These are phyloP conservation scores for Fusarium coicis DNA, from an alignment of 2,329 filamentous ascomycete genomes.

Conservation along the genomic window DNA sequence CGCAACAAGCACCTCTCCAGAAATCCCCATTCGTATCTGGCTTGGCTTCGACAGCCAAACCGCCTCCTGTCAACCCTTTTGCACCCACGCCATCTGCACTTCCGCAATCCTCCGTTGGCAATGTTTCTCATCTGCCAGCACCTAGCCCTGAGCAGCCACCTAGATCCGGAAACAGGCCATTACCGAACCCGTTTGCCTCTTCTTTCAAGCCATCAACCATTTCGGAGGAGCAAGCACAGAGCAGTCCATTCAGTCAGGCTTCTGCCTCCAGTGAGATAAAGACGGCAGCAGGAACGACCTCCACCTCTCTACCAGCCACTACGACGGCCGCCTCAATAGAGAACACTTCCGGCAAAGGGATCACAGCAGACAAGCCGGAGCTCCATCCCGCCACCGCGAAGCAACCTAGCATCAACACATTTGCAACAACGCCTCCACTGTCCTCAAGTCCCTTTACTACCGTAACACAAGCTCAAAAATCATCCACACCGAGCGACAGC, in stretches of 20 bases:
- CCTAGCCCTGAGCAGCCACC: background rate
- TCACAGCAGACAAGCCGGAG: background rate
- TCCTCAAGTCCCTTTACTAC: constrained; percentile 16
- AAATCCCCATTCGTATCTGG: constrained; percentile 41
- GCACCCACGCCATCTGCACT: constrained; percentile 12
- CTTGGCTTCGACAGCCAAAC: background rate
- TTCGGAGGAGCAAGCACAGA: background rate
- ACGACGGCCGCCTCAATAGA: background rate
- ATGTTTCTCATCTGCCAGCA: constrained; percentile 6
- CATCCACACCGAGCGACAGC: background rate
- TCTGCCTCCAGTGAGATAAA: background rate
- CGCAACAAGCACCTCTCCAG: constrained; percentile 30
- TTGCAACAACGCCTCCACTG: constrained; percentile 31
- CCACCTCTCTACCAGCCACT: constrained; percentile 15
- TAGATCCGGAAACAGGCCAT: constrained; percentile 1
- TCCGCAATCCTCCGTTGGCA: constrained; percentile 6
- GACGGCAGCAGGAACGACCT: constrained; percentile 2
- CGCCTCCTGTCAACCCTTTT: constrained; percentile 37
- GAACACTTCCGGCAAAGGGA: constrained; percentile 2
- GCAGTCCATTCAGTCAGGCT: constrained; percentile 22
- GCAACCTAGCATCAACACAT: constrained; percentile 19
- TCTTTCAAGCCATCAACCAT: constrained; percentile 5
- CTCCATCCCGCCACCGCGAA: constrained; percentile 2
- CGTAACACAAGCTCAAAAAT: constrained; percentile 11
- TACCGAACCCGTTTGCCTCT: constrained; percentile 31